Evolutionary conservation across 1,284 basidiomycete genomes (phyloP).

Genomic region (Gymnopus androsaceus): DNA sequence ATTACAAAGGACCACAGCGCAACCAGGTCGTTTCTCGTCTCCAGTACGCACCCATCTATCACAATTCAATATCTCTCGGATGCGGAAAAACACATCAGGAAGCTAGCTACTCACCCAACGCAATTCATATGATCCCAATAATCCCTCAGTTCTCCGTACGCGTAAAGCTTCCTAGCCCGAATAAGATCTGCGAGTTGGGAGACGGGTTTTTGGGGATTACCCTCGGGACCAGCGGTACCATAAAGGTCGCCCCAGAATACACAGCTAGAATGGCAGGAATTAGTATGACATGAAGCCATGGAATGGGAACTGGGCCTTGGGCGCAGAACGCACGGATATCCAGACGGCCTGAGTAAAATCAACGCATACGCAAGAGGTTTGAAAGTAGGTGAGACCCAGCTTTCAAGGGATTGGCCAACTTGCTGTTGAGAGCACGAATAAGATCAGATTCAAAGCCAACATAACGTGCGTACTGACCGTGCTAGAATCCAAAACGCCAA

Average conservation of each 20-base stretch:
- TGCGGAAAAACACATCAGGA: background rate
- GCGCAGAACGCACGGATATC: slow-evolving; percentile 52
- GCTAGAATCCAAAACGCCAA: background rate
- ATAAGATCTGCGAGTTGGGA: slow-evolving; percentile 50
- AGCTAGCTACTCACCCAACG: slow-evolving; percentile 17
- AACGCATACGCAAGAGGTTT: slow-evolving; percentile 59
- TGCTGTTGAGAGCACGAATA: slow-evolving; percentile 27
- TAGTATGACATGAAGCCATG: background rate
- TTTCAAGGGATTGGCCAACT: slow-evolving; percentile 51
- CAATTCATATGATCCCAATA: slow-evolving; percentile 50
- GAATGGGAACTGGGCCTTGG: too few species aligned
- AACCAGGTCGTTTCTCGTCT: slow-evolving; percentile 41
- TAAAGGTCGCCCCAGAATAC: slow-evolving; percentile 60
- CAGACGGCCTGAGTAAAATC: slow-evolving; percentile 53
- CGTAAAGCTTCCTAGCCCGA: slow-evolving; percentile 48
- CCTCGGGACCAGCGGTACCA: slow-evolving; percentile 39
- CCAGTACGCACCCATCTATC: slow-evolving; percentile 49
- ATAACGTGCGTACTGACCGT: slow-evolving; percentile 4
- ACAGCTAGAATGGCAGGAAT: slow-evolving; percentile 29
- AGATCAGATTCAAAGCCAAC: background rate
- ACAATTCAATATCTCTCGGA: background rate
- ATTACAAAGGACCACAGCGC: slow-evolving; percentile 44
- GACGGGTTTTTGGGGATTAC: slow-evolving; percentile 44
- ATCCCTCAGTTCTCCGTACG: slow-evolving; percentile 49
- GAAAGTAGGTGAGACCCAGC: slow-evolving; percentile 52